A percentile compares a stretch with the other conserved stretches of the same genome.
These are phyloP conservation scores for Pleurotus eryngii DNA, from an alignment of 768 basidiomycete genomes.

Conservation along the genomic window DNA sequence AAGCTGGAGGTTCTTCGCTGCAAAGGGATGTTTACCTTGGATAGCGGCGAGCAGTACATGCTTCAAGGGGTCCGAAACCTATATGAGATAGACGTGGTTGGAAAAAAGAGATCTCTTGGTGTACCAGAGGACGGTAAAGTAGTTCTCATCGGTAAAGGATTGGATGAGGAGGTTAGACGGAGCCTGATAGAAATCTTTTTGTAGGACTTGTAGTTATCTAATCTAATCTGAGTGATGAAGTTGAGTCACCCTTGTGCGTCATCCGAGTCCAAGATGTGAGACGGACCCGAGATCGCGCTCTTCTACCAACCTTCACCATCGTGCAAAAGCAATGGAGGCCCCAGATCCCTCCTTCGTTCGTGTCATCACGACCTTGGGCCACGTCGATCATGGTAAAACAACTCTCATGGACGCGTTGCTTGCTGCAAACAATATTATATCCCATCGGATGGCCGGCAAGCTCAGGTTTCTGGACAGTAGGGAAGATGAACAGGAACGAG, in stretches of 20 bases:
- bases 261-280: too few relatives aligned
- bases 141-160: constrained; percentile 83
- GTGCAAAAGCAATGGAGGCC: constrained; percentile 21
- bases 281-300: too few relatives aligned
- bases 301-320: constrained; percentile 4
- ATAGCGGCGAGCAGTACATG: constrained; percentile 59
- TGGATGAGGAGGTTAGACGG: constrained; percentile 51
- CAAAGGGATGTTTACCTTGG: constrained; percentile 73
- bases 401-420: constrained; percentile 93
- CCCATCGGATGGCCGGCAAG: constrained; percentile 90
- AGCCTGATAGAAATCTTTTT: constrained; percentile 40
- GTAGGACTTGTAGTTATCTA: not conserved
- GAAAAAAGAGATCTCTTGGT: constrained; percentile 38
- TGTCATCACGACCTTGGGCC: constrained; percentile 82
- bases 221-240: too few relatives aligned
- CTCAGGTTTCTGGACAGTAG: constrained; percentile 93
- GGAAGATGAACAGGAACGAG: constrained; percentile 96
- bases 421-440: constrained; percentile 98
- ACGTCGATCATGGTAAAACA: constrained; percentile 96
- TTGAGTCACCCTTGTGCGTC: not conserved
- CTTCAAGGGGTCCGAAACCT: constrained; percentile 90
- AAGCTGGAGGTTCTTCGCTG: constrained; percentile 72
- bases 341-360: constrained; percentile 53
- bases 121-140: constrained; percentile 71
- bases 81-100: constrained; percentile 70